Percentiles rank a stretch among this genome's conserved stretches.
Conservation (phyloP, 2,329 filamentous ascomycete genomes). For the Coleophoma cylindrospora region DNA sequence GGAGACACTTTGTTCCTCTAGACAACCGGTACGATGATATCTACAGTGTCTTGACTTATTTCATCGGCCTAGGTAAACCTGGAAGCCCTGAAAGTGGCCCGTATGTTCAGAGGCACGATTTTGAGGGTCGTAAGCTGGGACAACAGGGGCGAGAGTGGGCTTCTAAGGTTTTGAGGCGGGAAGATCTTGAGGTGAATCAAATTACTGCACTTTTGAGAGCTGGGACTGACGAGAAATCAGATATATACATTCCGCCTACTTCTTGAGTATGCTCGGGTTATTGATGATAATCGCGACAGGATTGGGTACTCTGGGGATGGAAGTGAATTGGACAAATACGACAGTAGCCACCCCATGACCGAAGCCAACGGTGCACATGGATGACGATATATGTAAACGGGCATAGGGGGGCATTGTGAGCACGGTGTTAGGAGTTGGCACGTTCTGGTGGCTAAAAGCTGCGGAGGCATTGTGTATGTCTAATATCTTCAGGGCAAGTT, state of each 20-base stretch:
- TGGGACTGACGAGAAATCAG: slow-evolving; percentile 14
- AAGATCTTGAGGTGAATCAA: slow-evolving; percentile 67
- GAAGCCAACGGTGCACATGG: slow-evolving; percentile 9
- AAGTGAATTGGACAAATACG: slow-evolving; percentile 24
- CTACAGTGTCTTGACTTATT: slow-evolving; percentile 71
- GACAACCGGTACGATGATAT: slow-evolving; percentile 69
- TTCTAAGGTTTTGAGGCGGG: slow-evolving; percentile 61
- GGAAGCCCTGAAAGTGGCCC: slow-evolving; percentile 40
- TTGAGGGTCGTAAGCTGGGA: slow-evolving; percentile 62
- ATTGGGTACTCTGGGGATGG: slow-evolving; percentile 28
- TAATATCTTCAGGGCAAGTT: background rate
- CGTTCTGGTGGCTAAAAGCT: background rate
- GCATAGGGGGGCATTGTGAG: background rate
- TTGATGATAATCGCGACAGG: slow-evolving; percentile 30
- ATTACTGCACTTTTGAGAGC: background rate
- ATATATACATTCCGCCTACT: slow-evolving; percentile 62
- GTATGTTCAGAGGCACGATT: slow-evolving; percentile 35
- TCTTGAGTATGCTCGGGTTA: slow-evolving; percentile 51
- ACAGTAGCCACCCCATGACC: slow-evolving; percentile 14
- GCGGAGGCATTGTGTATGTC: background rate
- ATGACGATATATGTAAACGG: slow-evolving; percentile 5
- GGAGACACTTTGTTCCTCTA: slow-evolving; percentile 80
- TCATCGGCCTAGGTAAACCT: slow-evolving; percentile 53
- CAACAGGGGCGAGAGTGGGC: slow-evolving; percentile 66
- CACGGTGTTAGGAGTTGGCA: background rate